Evolutionary conservation across 768 basidiomycete species (phyloP).

Genomic region (Tulasnella sp.): DNA sequence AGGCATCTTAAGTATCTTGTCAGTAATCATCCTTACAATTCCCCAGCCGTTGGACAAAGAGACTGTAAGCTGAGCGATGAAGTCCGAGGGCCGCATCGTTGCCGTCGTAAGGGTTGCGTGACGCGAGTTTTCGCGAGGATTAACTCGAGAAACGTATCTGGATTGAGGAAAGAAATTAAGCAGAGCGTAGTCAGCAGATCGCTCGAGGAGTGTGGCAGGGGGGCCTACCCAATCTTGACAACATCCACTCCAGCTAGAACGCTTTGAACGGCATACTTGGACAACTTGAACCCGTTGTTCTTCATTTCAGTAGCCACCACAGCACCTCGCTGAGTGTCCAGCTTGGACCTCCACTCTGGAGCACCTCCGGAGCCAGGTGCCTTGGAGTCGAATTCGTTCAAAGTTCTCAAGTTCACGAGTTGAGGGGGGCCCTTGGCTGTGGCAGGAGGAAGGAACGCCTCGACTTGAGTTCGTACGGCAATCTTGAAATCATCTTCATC

Average conservation of each 20-base stretch:
- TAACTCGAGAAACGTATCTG: slow-evolving; percentile 92
- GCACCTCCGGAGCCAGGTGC: slow-evolving; percentile 88
- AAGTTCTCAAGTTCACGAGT: slow-evolving; percentile 84
- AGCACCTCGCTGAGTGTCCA: slow-evolving; percentile 94
- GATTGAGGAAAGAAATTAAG: background rate
- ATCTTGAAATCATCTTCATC: slow-evolving; percentile 90
- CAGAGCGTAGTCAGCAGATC: background rate
- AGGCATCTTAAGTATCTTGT: slow-evolving; percentile 92
- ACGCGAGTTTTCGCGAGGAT: slow-evolving; percentile 89
- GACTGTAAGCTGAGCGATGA: slow-evolving; percentile 91
- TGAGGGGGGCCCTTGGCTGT: slow-evolving; percentile 58
- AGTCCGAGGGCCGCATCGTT: slow-evolving; percentile 90
- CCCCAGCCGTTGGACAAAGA: slow-evolving; percentile 97
- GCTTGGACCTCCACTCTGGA: slow-evolving; percentile 97
- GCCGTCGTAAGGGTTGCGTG: slow-evolving; percentile 95
- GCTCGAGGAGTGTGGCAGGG: background rate
- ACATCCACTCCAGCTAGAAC: slow-evolving; percentile 91
- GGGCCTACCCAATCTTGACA: slow-evolving; percentile 91
- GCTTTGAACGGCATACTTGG: slow-evolving; percentile 95
- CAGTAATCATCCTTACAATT: slow-evolving; percentile 91
- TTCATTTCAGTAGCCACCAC: slow-evolving; percentile 99
- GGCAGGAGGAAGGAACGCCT: slow-evolving; percentile 62
- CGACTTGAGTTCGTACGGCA: slow-evolving; percentile 93
- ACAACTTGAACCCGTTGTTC: slow-evolving; percentile 97
- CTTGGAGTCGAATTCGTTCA: slow-evolving; percentile 95